A percentile compares a stretch with the other conserved stretches of the same genome.
These are phyloP conservation scores for Juncus inflexus DNA, from an alignment of 176 grass and related monocot genomes.

Conservation along the genomic window DNA sequence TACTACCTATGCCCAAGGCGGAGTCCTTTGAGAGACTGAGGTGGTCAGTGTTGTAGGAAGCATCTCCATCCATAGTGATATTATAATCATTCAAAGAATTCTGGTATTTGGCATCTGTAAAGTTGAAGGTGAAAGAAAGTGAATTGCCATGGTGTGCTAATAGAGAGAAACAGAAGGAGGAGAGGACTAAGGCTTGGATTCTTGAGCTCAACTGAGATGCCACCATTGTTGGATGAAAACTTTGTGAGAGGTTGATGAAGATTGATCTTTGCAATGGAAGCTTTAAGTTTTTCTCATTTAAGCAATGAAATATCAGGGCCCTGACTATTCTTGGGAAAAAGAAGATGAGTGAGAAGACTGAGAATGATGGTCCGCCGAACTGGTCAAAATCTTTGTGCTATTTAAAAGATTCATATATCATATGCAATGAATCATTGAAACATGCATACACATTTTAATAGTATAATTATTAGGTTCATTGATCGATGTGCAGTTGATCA, in stretches of 20 bases:
- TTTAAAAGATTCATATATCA: too few species aligned
- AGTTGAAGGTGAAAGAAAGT: constrained; percentile 5
- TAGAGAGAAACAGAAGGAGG: not conserved
- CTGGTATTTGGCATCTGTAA: not conserved
- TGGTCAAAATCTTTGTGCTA: too few species aligned
- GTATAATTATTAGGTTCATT: too few species aligned
- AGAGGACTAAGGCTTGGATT: not conserved
- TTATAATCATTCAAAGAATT: not conserved
- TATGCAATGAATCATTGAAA: too few species aligned
- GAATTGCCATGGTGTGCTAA: not conserved
- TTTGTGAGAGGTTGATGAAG: not conserved
- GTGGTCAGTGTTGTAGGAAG: not conserved
- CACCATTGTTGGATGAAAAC: not conserved
- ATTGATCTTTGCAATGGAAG: too few species aligned
- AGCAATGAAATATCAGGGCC: too few species aligned
- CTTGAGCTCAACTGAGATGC: not conserved
- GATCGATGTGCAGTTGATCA: too few species aligned
- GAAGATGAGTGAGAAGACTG: too few species aligned
- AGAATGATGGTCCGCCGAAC: too few species aligned
- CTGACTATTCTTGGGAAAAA: too few species aligned
- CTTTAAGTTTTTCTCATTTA: too few species aligned
- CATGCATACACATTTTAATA: too few species aligned
- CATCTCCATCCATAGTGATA: not conserved
- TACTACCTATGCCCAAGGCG: not conserved
- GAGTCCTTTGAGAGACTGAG: not conserved